Conservation (phyloP, 352 stramenopile genomes). For the Phytophthora pisi region DNA sequence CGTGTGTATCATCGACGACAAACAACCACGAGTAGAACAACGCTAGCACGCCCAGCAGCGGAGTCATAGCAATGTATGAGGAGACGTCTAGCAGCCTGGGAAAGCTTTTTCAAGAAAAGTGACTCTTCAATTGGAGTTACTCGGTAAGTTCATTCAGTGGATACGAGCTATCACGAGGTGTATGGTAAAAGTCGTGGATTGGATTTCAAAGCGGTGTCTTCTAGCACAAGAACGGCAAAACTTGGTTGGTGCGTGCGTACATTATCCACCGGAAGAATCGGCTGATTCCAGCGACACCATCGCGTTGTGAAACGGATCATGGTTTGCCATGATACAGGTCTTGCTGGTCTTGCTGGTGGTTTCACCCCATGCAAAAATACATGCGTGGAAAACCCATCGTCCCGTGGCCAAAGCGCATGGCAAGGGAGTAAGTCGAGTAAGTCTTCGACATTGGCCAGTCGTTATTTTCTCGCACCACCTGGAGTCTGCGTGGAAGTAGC, state of each 20-base stretch:
- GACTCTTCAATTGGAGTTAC: conserved; percentile 39
- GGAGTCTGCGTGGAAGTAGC: conserved; percentile 9
- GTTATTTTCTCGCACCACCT: conserved; percentile 28
- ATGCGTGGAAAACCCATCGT: conserved; percentile 11
- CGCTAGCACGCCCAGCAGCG: conserved; percentile 3
- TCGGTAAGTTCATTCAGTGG: neutral
- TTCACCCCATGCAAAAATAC: conserved; percentile 37
- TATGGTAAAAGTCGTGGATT: neutral
- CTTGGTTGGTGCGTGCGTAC: conserved; percentile 4
- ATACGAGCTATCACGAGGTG: neutral
- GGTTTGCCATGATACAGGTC: neutral
- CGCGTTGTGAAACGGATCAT: conserved; percentile 25
- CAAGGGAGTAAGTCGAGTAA: conserved; percentile 1
- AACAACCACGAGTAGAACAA: conserved; percentile 10
- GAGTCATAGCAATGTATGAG: neutral
- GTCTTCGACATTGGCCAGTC: conserved; percentile 8
- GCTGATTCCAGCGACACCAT: conserved; percentile 10
- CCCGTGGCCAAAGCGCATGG: conserved; percentile 20
- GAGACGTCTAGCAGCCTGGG: neutral
- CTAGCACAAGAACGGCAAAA: neutral
- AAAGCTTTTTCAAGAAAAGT: conserved; percentile 6
- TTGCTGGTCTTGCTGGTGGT: conserved; percentile 18
- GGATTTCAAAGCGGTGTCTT: neutral
- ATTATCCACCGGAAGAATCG: conserved; percentile 1
- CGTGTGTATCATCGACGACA: conserved; percentile 2